phyloP scores from a whole-genome alignment of 2,329 filamentous ascomycete species.

The Xylariaceae sp. region DNA sequence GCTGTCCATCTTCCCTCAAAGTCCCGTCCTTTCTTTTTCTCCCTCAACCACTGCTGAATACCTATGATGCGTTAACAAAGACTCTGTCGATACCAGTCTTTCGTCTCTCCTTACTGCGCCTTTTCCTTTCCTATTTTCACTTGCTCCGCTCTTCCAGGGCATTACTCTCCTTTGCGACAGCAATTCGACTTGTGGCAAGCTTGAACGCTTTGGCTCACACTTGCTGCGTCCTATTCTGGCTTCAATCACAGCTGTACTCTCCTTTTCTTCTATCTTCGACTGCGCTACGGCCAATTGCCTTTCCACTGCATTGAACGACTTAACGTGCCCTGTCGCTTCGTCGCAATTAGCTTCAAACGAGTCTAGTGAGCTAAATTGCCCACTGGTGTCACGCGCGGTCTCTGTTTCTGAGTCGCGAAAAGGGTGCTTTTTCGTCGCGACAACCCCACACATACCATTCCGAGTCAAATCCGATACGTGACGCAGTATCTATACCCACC shows the following conservation, averaged over 20 bases:
- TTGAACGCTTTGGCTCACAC: no score
- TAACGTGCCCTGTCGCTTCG: no score
- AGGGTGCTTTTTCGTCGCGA: conserved; percentile 1
- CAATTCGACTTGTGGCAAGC: no score
- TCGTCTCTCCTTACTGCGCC: not conserved
- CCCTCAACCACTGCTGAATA: not conserved
- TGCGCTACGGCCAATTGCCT: no score
- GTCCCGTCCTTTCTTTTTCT: not conserved
- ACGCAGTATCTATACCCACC: not conserved
- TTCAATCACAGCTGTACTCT: no score
- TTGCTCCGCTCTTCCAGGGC: not conserved
- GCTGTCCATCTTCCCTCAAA: not conserved
- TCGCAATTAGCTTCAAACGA: no score
- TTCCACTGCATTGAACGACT: no score
- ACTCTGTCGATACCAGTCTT: not conserved
- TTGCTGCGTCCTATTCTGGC: no score
- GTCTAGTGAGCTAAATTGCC: conserved; percentile 2
- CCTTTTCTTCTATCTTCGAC: no score
- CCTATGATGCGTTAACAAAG: not conserved
- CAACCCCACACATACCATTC: conserved; percentile 2
- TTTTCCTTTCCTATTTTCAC: not conserved
- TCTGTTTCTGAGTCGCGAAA: conserved; percentile 5
- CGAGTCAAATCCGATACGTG: no score
- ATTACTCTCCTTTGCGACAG: no score
- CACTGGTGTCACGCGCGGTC: conserved; percentile 4